These are phyloP conservation scores for Podila horticola DNA, from an alignment of 192 early-diverging fungal species.

Conservation along the genomic window DNA sequence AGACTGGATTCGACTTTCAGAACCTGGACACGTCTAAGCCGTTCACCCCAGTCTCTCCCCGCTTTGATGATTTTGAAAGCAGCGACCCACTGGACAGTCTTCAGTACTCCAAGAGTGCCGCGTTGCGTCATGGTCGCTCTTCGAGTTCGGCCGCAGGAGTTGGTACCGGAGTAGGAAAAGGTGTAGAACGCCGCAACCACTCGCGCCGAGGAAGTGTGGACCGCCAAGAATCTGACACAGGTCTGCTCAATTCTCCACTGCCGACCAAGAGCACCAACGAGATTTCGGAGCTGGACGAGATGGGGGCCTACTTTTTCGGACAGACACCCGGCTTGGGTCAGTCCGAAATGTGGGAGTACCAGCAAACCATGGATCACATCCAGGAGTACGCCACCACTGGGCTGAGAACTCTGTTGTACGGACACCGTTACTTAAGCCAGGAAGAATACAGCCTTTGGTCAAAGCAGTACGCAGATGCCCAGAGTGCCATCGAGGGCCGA, in stretches of 20 bases:
- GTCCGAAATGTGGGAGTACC: constrained; percentile 65
- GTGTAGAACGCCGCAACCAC: not conserved
- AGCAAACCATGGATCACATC: constrained; percentile 69
- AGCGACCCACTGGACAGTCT: constrained; percentile 37
- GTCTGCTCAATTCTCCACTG: not conserved
- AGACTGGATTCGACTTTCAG: constrained; percentile 34
- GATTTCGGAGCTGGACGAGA: constrained; percentile 16
- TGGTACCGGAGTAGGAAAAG: constrained; percentile 7
- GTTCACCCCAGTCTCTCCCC: constrained; percentile 12
- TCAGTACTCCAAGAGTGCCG: constrained; percentile 29
- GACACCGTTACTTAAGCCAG: constrained; percentile 69
- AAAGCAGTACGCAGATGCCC: constrained; percentile 73
- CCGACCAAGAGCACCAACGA: not conserved
- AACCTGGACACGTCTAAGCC: constrained; percentile 25
- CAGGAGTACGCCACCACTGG: constrained; percentile 81
- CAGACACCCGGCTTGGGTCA: constrained; percentile 40
- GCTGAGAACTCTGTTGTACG: constrained; percentile 85
- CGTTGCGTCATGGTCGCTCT: constrained; percentile 11
- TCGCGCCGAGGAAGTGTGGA: not conserved
- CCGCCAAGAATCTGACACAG: not conserved
- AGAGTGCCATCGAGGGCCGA: constrained; percentile 70
- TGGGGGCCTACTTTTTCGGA: constrained; percentile 44
- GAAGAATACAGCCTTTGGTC: constrained; percentile 77
- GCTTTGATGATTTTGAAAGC: constrained; percentile 17
- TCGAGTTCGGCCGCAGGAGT: constrained; percentile 25